A percentile compares a stretch with the other conserved stretches of the same genome.
Conservation (phyloP, 148 eudicot species). For the Rhododendron williamsianum region DNA sequence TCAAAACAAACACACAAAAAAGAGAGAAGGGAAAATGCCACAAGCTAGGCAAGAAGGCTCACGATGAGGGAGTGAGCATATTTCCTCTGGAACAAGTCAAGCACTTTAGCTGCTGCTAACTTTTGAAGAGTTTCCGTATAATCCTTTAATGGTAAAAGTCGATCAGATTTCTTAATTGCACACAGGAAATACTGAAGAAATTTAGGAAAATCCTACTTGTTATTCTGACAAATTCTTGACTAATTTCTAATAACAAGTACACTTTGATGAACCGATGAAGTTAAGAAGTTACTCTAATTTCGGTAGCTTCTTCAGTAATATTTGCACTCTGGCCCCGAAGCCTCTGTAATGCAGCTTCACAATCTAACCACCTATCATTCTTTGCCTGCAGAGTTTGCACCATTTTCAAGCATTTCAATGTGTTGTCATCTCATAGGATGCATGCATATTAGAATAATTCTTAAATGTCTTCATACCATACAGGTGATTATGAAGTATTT, state of each 20-base stretch:
- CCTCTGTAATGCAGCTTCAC: conserved; percentile 44
- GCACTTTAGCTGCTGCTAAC: conserved; percentile 31
- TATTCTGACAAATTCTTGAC: not conserved
- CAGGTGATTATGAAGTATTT: not conserved
- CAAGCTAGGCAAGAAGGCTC: conserved; percentile 15
- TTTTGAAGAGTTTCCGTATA: conserved; percentile 45
- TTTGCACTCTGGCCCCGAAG: conserved; percentile 48
- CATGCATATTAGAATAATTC: not conserved
- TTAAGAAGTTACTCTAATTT: conserved; percentile 43
- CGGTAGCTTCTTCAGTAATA: conserved; percentile 53
- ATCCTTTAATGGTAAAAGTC: conserved; percentile 32
- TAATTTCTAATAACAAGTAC: not conserved
- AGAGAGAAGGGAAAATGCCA: not conserved
- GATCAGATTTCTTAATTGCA: not conserved
- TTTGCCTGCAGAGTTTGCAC: conserved; percentile 47
- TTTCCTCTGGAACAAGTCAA: conserved; percentile 49
- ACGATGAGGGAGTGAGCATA: conserved; percentile 62
- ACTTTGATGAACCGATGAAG: not conserved
- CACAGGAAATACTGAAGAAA: not conserved
- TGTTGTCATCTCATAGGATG: not conserved
- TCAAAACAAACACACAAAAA: not conserved
- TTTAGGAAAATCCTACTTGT: not conserved
- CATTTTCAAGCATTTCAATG: not conserved
- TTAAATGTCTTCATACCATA: not conserved
- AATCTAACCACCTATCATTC: conserved; percentile 42